Evolutionary conservation across 2,329 filamentous ascomycete genomes (phyloP).

Genomic region (Oidium heveae): DNA sequence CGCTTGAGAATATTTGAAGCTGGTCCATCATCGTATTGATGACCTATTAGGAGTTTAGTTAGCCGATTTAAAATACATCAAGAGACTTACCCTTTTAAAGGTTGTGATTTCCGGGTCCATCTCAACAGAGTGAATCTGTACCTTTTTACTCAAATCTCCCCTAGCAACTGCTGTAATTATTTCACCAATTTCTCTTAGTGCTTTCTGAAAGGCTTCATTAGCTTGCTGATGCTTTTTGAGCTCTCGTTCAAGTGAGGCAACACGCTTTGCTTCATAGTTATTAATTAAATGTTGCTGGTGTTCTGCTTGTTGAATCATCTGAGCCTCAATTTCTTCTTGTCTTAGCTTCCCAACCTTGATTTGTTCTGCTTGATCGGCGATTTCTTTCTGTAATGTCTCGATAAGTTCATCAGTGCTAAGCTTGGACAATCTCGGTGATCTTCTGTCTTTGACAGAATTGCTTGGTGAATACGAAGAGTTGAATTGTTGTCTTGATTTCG

Average conservation of each 20-base stretch:
- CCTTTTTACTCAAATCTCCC: conserved; percentile 89
- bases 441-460: conserved; percentile 8
- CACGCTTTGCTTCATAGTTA: conserved; percentile 64
- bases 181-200: conserved; percentile 82
- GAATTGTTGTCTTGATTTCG: conserved; percentile 18
- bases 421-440: conserved; percentile 13
- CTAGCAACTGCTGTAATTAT: conserved; percentile 92
- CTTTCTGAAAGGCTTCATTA: conserved; percentile 96
- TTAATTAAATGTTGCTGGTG: conserved; percentile 63
- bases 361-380: conserved; percentile 80
- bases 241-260: conserved; percentile 73
- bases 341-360: conserved; percentile 76
- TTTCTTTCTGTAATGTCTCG: conserved; percentile 64
- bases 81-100: conserved; percentile 57
- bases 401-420: conserved; percentile 68
- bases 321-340: conserved; percentile 62
- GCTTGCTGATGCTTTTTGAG: conserved; percentile 93
- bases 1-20: conserved; percentile 83
- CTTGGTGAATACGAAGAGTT: conserved; percentile 12
- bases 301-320: conserved; percentile 65
- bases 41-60: conserved; percentile 7
- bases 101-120: conserved; percentile 96
- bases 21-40: conserved; percentile 99
- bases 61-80: background rate
- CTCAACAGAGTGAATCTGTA: conserved; percentile 82